Conservation (phyloP, 2,329 filamentous ascomycete species). For the Bipolaris cookei region DNA sequence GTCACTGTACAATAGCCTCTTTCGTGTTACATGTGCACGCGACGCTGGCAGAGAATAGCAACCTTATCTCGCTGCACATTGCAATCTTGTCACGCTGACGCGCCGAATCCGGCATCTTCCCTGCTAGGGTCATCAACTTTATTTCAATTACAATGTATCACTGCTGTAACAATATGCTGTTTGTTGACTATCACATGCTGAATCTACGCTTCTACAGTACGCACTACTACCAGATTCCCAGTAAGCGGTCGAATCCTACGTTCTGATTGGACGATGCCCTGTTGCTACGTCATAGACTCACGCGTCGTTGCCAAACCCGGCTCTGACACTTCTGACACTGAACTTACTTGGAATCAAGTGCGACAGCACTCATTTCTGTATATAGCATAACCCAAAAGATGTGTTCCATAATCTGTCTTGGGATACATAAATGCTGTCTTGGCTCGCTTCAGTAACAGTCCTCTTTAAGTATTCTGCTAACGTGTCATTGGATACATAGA, state of each 20-base stretch:
- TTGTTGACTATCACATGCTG: background rate
- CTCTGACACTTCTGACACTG: background rate
- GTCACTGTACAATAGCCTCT: background rate
- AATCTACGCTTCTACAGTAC: background rate
- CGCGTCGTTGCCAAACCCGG: no score
- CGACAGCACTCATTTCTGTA: background rate
- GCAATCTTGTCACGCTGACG: background rate
- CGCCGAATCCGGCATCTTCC: background rate
- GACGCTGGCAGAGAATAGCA: background rate
- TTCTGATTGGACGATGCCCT: constrained; percentile 6
- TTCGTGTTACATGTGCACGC: background rate
- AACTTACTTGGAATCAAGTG: background rate
- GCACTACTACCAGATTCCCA: background rate
- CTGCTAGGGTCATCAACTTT: background rate
- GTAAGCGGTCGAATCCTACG: constrained; percentile 2
- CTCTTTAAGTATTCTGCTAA: background rate
- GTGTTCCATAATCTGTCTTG: background rate
- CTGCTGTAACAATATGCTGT: background rate
- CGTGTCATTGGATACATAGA: background rate
- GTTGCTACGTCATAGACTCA: constrained; percentile 16
- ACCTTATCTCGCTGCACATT: background rate
- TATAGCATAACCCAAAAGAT: background rate
- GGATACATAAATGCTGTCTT: background rate
- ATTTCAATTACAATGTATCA: background rate
- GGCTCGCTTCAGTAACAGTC: background rate